Percentiles rank a stretch among this genome's conserved stretches.
Conservation (phyloP, 2,329 filamentous ascomycete species). For the Clonostachys solani region DNA sequence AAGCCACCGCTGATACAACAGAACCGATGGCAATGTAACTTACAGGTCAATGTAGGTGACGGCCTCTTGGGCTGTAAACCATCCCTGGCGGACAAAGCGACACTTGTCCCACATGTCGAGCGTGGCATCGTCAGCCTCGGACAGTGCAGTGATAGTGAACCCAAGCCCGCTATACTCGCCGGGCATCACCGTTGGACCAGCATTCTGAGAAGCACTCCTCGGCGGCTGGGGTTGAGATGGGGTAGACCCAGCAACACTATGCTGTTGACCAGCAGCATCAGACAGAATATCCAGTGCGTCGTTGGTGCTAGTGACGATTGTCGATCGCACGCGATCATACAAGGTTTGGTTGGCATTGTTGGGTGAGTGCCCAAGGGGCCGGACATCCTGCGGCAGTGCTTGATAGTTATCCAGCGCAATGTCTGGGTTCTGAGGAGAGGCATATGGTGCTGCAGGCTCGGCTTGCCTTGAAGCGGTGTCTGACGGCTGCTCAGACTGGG, state of each 20-base stretch:
- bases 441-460: too few species aligned
- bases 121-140: conserved; percentile 9
- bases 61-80: conserved; percentile 16
- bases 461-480: too few species aligned
- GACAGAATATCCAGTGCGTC: neutral
- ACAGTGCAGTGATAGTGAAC: conserved; percentile 7
- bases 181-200: neutral
- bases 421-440: too few species aligned
- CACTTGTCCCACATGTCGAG: conserved; percentile 16
- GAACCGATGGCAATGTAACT: neutral
- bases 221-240: neutral
- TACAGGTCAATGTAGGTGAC: conserved; percentile 15
- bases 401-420: too few species aligned
- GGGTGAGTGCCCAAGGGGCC: too few species aligned
- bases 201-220: neutral
- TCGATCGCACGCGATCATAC: neutral
- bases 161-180: neutral
- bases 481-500: neutral
- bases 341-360: too few species aligned
- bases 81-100: conserved; percentile 15
- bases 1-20: neutral
- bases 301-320: neutral
- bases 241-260: neutral
- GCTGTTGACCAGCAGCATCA: neutral
- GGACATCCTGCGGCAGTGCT: too few species aligned